Evolutionary conservation across 371 early-diverging fungal genomes (phyloP), one percentile per base, ranked within the genome.

Genomic region (Mucor mucedo): DNA sequence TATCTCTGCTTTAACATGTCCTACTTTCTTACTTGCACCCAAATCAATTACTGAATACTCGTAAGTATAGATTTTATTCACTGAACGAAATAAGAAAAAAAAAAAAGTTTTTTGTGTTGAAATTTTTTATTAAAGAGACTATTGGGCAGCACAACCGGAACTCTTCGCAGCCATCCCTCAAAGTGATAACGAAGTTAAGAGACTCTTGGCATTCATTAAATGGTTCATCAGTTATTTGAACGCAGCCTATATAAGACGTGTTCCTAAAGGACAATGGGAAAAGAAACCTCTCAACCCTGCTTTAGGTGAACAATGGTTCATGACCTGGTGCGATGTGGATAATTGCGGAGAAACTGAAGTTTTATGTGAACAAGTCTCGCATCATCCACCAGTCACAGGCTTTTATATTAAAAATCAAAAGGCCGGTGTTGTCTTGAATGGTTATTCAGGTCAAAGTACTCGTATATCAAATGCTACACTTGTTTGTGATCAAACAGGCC

Each of bases 281-380:
- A 93, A 92, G 80, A 93, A 93, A 69, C 93, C 93, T 4, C 92
- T 85, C 63, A 93, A 93, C 55, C 93, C 93, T 32, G 86, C 93
- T 10, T 78, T 93, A 13, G 93, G 93, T 42, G 93, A 93, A 63
- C 91, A 91, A 69, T 92, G 83, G 71, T 71, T 86, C 58, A 88
- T 86, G 58, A 64, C 69, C 13, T 92, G 91, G 91, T 74, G 78
- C 16, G 78, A 83, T 55, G 84, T 96, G 3, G 87, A 91, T 44
- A 85, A 75, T 6, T 73, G 75, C 47, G 87, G 88, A 11, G 84
- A 82, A 40, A 88, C 88, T 9, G 68, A 77, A 58, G 81, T 91
- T 44, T 60, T 82, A 5, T 86, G 86, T 45, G 93, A 91, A 68
- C 92, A 91, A 73, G 90, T 86, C 39, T 86, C 84, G 54, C 93